Evolutionary conservation across 805 yeast genomes (phyloP), one percentile per base, ranked within the genome.

Genomic region (Huiozyma sinensis): DNA sequence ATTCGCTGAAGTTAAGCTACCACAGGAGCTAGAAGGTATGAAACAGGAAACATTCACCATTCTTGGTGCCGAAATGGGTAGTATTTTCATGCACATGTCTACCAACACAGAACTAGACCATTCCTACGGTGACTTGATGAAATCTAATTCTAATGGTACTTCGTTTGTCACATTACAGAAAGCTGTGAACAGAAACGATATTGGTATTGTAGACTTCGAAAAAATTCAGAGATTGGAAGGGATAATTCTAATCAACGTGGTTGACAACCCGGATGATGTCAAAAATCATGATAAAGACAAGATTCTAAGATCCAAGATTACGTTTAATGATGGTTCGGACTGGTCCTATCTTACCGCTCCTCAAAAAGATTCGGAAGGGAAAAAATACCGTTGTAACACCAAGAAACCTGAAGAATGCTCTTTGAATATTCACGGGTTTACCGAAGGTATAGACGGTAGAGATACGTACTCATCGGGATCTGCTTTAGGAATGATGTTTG

Each of bases 121-220:
- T 7, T 92, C 86, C 54, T 80, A 60, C 59, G 98, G 98, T 12
- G 71, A 86, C 0, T 65, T 92, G 13, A 68, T 92, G 56, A 90
- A 90, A 56, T 86, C 95, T 2, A 89, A 90, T 63, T 85, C 83
- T 13, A 86, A 87, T 54, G 98, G 98, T 48, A 87, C 97, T 0
- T 76, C 83, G 6, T 89, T 85, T 58, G 86, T 83, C 2, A 65
- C 78, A 34, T 68, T 88, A 2, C 69, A 83, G 47, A 73, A 72
- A 7, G 65, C 76, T 45, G 96, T 87, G 12, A 92, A 89, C 62
- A 72, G 97, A 52, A 77, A 88, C 50, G 46, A 49, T 5, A 54
- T 51, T 4, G 97, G 96, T 0, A 88, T 63, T 64, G 95, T 86
- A 43, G 98, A 90, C 64, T 90, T 81, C 62, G 97, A 92, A 57